Base-by-base conservation (phyloP, 2,329 filamentous ascomycete species). In the Monilinia polystroma region DNA sequence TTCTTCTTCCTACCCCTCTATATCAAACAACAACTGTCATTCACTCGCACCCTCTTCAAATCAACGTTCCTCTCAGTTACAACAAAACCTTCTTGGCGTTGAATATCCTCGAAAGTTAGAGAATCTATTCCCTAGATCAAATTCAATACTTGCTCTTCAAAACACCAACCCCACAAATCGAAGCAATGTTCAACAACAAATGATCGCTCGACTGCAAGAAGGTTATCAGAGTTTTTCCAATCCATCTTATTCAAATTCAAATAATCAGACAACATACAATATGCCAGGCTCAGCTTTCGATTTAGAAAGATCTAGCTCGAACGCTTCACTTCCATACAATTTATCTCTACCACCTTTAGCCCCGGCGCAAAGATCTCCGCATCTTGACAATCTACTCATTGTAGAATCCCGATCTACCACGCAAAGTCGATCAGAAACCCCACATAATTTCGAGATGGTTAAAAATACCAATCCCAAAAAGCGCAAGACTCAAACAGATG, bases 401-500 rank as follows among this genome's bases (percentile, higher is more conserved):
- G 64, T 65, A 14, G 63, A 66, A 66, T 66, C 64, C 47, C 64
- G 64, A 23, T 66, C 64, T 7, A 53, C 23, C 26, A 66, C 64
- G 1, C 51, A 66, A 38, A 66, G 64, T 26, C 64, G 64, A 10
- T 60, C 64, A 45, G 32, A 41, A 62, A 66, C 64, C 26, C 64
- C 64, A 18, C 49, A 53, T 29, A n/a, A 41, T 23, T 60, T 14
- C 7, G 64, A 62, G 35, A 66, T 66, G 64, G n/a, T 38, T 23
- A 57, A 63, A 41, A 38, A 18, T 47, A 29, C 55, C 51, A 62
- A 54, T 20, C 10, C 64, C 12, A 71, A 66, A 56, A 71, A 70
- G 62, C 68, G 70, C 23, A 71, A 68, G 57, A 45, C 49, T 16
- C 60, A 53, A 20, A 20, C 43, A n/a, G 55, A 55, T n/a, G 54